Evolutionary conservation across 306 rosid species (phyloP).

Genomic region (Hippophae gyantsensis): DNA sequence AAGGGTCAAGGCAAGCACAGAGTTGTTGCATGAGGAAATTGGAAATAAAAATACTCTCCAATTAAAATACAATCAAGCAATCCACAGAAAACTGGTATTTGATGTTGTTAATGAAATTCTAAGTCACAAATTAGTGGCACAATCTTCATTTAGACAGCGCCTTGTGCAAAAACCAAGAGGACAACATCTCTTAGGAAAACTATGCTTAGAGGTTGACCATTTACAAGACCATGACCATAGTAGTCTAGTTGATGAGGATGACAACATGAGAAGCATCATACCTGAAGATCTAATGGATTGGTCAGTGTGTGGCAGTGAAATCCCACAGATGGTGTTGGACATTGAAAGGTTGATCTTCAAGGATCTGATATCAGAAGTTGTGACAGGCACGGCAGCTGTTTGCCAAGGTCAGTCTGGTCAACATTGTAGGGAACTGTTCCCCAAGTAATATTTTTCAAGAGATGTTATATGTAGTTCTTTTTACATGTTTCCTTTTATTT

Average conservation of each 20-base stretch:
- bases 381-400: constrained; percentile 27
- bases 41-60: constrained; percentile 9
- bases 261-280: constrained; percentile 32
- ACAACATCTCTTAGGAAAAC: constrained; percentile 39
- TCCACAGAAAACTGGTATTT: constrained; percentile 61
- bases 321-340: constrained; percentile 59
- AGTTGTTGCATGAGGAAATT: constrained; percentile 18
- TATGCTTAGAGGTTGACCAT: constrained; percentile 62
- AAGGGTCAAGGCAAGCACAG: constrained; percentile 27
- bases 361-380: constrained; percentile 72
- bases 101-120: constrained; percentile 63
- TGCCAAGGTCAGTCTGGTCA: constrained; percentile 25
- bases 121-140: constrained; percentile 32
- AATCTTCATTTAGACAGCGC: constrained; percentile 36
- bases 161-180: constrained; percentile 29
- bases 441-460: constrained; percentile 22
- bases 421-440: constrained; percentile 43
- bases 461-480: constrained; percentile 9
- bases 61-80: constrained; percentile 16
- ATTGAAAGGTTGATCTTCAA: constrained; percentile 79
- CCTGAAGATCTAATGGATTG: constrained; percentile 40
- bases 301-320: constrained; percentile 29
- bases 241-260: constrained; percentile 30
- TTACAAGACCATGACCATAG: constrained; percentile 32
- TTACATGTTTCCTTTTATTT: neutral